phyloP scores from a whole-genome alignment of 2,329 filamentous ascomycete species.

The Aspergillus sp. region DNA sequence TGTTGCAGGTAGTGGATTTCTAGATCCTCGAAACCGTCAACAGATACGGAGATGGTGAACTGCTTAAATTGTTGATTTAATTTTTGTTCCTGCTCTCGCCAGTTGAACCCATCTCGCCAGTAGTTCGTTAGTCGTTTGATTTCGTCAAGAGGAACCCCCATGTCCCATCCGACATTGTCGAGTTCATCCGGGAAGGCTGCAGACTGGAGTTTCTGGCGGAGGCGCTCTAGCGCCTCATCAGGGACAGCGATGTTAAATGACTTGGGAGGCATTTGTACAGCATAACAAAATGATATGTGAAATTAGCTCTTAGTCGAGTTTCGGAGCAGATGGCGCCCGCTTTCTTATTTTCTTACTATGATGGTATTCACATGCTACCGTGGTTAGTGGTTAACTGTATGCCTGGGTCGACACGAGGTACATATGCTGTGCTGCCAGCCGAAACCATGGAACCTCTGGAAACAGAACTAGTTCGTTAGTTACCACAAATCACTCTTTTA shows the following conservation, averaged over 20 bases:
- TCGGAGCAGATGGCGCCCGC: not conserved
- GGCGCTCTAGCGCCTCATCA: constrained; percentile 52
- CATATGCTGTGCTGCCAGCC: not conserved
- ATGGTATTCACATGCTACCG: not conserved
- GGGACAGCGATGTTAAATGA: constrained; percentile 54
- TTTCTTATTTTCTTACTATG: not conserved
- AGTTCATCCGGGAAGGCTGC: constrained; percentile 60
- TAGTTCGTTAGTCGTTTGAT: constrained; percentile 58
- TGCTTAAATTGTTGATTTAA: constrained; percentile 62
- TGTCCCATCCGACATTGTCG: constrained; percentile 53
- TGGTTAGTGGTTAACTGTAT: not conserved
- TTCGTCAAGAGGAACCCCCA: constrained; percentile 61
- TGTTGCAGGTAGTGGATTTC: constrained; percentile 67
- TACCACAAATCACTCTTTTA: not conserved
- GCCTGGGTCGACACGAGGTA: too few species aligned
- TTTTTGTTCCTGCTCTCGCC: constrained; percentile 58
- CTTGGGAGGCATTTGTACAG: not conserved
- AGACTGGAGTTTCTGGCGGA: constrained; percentile 56
- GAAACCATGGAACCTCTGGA: not conserved
- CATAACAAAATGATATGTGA: not conserved
- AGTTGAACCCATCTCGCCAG: constrained; percentile 61
- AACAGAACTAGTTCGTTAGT: not conserved
- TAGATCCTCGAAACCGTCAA: constrained; percentile 60
- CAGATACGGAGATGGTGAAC: constrained; percentile 53
- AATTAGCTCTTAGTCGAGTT: not conserved